phyloP scores from a whole-genome alignment of 176 grass and related monocot genomes.

The Eleusine coracana region DNA sequence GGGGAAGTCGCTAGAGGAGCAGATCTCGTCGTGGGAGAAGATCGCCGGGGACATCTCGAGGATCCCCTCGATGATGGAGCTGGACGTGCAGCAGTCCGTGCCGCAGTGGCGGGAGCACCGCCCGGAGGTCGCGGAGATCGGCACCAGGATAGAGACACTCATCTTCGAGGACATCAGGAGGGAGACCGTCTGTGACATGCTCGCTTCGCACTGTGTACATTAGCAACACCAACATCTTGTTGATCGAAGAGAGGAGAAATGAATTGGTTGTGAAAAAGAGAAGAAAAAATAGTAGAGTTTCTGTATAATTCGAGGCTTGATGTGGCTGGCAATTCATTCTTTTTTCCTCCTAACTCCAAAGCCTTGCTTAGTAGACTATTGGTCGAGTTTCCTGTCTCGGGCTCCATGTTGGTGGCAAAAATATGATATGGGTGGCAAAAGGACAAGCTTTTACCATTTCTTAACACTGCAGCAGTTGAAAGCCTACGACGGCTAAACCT shows the following conservation, averaged over 20 bases:
- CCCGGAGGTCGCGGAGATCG: slow-evolving; percentile 56
- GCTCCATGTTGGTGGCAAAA: slow-evolving; percentile 41
- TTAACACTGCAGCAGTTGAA: slow-evolving; percentile 28
- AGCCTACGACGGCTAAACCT: neutral
- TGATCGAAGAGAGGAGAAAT: slow-evolving; percentile 30
- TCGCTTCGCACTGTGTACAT: slow-evolving; percentile 68
- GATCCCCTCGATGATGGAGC: slow-evolving; percentile 64
- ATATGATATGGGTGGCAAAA: slow-evolving; percentile 21
- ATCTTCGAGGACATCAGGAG: slow-evolving; percentile 90
- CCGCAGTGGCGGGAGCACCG: slow-evolving; percentile 54
- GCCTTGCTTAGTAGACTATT: slow-evolving; percentile 32
- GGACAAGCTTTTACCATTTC: neutral
- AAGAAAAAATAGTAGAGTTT: slow-evolving; percentile 14
- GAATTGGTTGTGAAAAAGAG: neutral
- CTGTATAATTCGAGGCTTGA: slow-evolving; percentile 38
- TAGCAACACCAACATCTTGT: slow-evolving; percentile 44
- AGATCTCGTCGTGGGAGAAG: slow-evolving; percentile 68
- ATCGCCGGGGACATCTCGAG: slow-evolving; percentile 57
- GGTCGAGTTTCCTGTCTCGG: slow-evolving; percentile 4
- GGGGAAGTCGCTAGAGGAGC: slow-evolving; percentile 40
- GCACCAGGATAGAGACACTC: slow-evolving; percentile 66
- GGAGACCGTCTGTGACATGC: slow-evolving; percentile 67
- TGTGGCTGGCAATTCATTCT: slow-evolving; percentile 31
- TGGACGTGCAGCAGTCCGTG: slow-evolving; percentile 52
- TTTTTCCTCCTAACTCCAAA: slow-evolving; percentile 35